phyloP scores from a whole-genome alignment of 805 yeast genomes.

The Debaryomyces tyrocola region DNA sequence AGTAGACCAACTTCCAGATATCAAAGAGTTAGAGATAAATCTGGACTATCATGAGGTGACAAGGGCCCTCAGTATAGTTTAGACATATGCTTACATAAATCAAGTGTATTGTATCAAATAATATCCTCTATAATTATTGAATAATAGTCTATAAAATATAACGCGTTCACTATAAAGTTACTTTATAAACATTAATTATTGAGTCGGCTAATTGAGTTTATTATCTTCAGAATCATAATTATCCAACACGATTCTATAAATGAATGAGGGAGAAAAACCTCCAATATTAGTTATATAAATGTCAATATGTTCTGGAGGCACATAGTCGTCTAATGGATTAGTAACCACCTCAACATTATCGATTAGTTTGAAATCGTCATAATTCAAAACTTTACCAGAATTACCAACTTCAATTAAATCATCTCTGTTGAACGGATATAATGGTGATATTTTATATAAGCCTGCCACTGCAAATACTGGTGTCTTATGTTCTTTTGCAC shows the following conservation, averaged over 20 bases:
- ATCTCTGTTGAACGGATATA: conserved; percentile 86
- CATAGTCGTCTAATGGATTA: conserved; percentile 87
- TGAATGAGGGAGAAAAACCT: conserved; percentile 94
- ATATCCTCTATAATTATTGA: no score
- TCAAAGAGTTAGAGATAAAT: background rate
- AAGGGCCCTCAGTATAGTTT: no score
- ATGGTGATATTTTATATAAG: conserved; percentile 85
- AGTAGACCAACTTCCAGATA: background rate
- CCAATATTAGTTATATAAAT: conserved; percentile 94
- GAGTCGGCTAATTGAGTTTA: conserved; percentile 41
- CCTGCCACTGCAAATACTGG: conserved; percentile 97
- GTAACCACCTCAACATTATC: conserved; percentile 73
- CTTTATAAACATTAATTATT: no score
- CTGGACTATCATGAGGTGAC: no score
- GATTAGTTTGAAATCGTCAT: conserved; percentile 65
- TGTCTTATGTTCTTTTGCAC: conserved; percentile 93
- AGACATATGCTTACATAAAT: no score
- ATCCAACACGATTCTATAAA: conserved; percentile 92
- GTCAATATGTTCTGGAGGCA: conserved; percentile 91
- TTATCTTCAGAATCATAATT: conserved; percentile 88
- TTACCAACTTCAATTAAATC: conserved; percentile 88
- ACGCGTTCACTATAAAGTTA: no score
- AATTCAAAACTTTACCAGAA: conserved; percentile 82
- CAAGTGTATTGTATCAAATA: no score
- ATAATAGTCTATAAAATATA: no score